These are phyloP conservation scores for Aeminium ludgeri DNA, from an alignment of 495 filamentous ascomycete genomes.

Conservation along the genomic window DNA sequence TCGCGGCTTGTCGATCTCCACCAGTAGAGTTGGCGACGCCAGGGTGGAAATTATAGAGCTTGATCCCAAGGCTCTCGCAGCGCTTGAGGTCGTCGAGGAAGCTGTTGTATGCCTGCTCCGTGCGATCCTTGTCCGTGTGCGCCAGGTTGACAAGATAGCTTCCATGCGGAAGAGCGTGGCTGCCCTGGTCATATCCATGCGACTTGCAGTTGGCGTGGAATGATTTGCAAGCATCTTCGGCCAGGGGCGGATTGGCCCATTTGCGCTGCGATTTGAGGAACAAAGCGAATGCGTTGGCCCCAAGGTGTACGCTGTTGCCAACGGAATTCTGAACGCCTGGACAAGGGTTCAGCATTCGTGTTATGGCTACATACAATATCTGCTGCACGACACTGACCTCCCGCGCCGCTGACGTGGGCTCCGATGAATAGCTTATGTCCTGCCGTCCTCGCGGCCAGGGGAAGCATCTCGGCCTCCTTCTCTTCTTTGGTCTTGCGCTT, in stretches of 20 bases:
- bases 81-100: slow-evolving; percentile 82
- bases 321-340: slow-evolving; percentile 78
- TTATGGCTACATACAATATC: not conserved
- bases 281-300: slow-evolving; percentile 80
- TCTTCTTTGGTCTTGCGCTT: slow-evolving; percentile 36
- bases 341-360: not conserved
- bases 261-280: slow-evolving; percentile 93
- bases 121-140: slow-evolving; percentile 58
- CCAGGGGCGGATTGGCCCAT: slow-evolving; percentile 72
- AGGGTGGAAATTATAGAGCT: slow-evolving; percentile 93
- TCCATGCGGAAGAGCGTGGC: slow-evolving; percentile 62
- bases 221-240: slow-evolving; percentile 43
- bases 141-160: slow-evolving; percentile 95
- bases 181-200: slow-evolving; percentile 52
- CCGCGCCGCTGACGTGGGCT: slow-evolving; percentile 78
- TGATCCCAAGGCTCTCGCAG: slow-evolving; percentile 77
- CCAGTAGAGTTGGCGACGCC: slow-evolving; percentile 45
- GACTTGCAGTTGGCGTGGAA: slow-evolving; percentile 51
- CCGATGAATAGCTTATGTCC: slow-evolving; percentile 72
- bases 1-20: slow-evolving; percentile 43
- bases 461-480: slow-evolving; percentile 36
- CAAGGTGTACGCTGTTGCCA: slow-evolving; percentile 42
- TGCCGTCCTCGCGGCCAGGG: slow-evolving; percentile 48
- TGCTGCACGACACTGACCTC: slow-evolving; percentile 36
- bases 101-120: slow-evolving; percentile 66